These are phyloP conservation scores for Saccharomycopsis crataegensis DNA, from an alignment of 1,139 yeast genomes.

Conservation along the genomic window DNA sequence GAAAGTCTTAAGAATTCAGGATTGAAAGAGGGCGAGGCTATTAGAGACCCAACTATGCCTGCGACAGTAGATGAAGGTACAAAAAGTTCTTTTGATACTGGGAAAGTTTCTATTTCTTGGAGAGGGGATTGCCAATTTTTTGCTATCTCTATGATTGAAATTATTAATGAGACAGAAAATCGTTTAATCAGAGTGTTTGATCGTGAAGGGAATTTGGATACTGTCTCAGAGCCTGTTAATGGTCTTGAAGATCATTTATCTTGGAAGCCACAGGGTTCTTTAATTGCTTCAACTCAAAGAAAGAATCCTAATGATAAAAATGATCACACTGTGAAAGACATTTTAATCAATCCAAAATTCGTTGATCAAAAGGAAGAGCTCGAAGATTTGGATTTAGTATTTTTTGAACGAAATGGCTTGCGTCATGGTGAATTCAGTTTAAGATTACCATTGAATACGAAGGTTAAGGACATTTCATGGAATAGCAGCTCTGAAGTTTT, in stretches of 20 bases:
- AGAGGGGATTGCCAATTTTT: slow-evolving; percentile 91
- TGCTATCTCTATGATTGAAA: slow-evolving; percentile 58
- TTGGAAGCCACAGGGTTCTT: slow-evolving; percentile 90
- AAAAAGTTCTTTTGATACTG: slow-evolving; percentile 45
- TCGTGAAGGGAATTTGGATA: slow-evolving; percentile 70
- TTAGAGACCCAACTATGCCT: slow-evolving; percentile 91
- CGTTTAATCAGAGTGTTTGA: slow-evolving; percentile 79
- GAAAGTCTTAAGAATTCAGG: slow-evolving; percentile 57
- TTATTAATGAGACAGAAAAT: slow-evolving; percentile 39
- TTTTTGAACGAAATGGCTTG: slow-evolving; percentile 90
- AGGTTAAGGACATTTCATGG: slow-evolving; percentile 61
- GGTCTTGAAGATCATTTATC: slow-evolving; percentile 65
- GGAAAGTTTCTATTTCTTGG: slow-evolving; percentile 61
- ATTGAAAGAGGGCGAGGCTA: slow-evolving; percentile 47
- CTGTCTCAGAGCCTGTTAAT: slow-evolving; percentile 88
- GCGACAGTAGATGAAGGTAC: slow-evolving; percentile 65
- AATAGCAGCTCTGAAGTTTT: slow-evolving; percentile 74
- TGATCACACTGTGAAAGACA: slow-evolving; percentile 26
- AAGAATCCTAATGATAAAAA: slow-evolving; percentile 23
- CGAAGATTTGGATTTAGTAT: slow-evolving; percentile 48
- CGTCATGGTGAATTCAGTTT: slow-evolving; percentile 82
- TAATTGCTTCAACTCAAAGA: slow-evolving; percentile 78
- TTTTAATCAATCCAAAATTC: slow-evolving; percentile 28
- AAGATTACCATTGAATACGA: slow-evolving; percentile 47
- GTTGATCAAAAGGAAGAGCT: slow-evolving; percentile 22